Evolutionary conservation across 2,329 filamentous ascomycete genomes (phyloP), one percentile per base, ranked within the genome.

Genomic region (Phaeosphaeria sp.): DNA sequence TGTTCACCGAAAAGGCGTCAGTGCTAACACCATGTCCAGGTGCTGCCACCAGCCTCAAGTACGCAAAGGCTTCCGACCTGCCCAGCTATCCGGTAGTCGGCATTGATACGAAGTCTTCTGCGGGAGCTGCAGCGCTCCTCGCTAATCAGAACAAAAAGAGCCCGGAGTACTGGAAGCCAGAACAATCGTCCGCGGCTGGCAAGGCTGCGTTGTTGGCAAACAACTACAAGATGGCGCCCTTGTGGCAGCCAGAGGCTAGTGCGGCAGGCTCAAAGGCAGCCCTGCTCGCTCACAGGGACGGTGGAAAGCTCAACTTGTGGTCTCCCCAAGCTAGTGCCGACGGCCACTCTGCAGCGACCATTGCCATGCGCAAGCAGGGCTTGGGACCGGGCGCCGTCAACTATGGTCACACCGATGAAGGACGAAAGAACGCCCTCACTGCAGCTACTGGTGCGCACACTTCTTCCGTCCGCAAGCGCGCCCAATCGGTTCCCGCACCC

Each of bases 361-460:
- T 89, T 58, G 89, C 89, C n/a, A 87, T 90, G 74, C 83, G 82
- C 62, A 84, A 82, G 46, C 82, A 83, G 53, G 76, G 74, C 33
- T 66, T 81, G 40, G 80, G 77, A 59, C 78, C 80, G 5, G 76
- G 46, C 20, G 39, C 81, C 55, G 70, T 79, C 25, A 81, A 82
- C 67, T 78, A 79, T 61, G 80, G 79, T 36, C 79, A 81, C 62
- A 81, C 78, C 20, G 77, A 76, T 9, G 77, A 88, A 24, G 83
- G 84, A 45, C 83, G 82, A 36, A 85, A 86, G 59, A 88, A 86
- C 57, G 92, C 92, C 1, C 81, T 94, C 47, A 80, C 86, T 36
- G 92, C 92, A 43, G 93, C 92, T 13, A 90, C 89, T 49, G 91
- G 88, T 25, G 92, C 92, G n/a, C 88, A 92, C 79, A 82, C 86